Conservation (phyloP, 805 yeast genomes). For the Candida arabinofermentans region DNA sequence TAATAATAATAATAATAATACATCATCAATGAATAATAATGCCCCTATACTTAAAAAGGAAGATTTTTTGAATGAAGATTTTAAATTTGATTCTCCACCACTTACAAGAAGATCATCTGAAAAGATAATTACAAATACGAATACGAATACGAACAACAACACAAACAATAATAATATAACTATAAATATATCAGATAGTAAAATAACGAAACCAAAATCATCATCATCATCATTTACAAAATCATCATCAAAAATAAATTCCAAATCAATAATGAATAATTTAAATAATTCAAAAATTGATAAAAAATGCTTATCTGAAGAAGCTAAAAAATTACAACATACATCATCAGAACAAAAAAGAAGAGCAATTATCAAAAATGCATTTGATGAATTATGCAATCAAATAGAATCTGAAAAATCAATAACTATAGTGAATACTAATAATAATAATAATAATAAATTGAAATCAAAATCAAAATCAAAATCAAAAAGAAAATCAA, state of each 20-base stretch:
- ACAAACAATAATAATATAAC: not conserved
- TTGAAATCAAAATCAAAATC: no score
- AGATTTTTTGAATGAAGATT: not conserved
- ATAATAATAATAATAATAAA: no score
- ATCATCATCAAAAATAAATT: not conserved
- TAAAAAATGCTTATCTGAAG: slow-evolving; percentile 22
- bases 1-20: not conserved
- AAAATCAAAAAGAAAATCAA: slow-evolving; percentile 21
- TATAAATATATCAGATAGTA: not conserved
- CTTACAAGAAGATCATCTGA: not conserved
- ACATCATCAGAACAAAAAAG: slow-evolving; percentile 39
- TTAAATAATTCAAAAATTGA: not conserved
- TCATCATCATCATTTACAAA: not conserved
- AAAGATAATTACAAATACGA: no score
- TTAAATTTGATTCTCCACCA: not conserved
- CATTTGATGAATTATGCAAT: slow-evolving; percentile 33
- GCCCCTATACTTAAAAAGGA: not conserved
- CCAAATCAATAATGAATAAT: not conserved
- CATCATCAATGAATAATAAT: not conserved
- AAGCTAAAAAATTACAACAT: slow-evolving; percentile 35
- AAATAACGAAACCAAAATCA: not conserved
- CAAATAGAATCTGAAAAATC: no score
- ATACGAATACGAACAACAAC: no score
- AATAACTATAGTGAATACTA: no score
- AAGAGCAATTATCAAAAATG: slow-evolving; percentile 33